Evolutionary conservation across 805 yeast species (phyloP), one percentile per base, ranked within the genome.

Genomic region (Saturnispora bothae): DNA sequence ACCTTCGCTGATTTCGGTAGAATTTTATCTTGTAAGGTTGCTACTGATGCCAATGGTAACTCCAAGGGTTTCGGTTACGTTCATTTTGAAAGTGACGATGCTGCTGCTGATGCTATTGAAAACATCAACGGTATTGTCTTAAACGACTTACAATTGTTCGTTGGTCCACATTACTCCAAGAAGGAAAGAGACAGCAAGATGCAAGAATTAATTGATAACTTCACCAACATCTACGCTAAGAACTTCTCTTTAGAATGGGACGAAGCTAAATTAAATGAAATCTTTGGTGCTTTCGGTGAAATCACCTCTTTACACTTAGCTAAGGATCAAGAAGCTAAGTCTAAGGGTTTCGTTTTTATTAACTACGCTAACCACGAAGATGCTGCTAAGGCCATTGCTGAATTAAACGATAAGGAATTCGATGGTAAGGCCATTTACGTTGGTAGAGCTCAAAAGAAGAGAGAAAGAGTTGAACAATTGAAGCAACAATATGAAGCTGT

Each of bases 381-480:
- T 51, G 98, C 98, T 50, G 76, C 71, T 53, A 76, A 76, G 67
- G 95, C 97, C 44, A 94, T 89, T 52, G 96, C 84, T 39, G 92
- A 71, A 56, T 76, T 89, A 63, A 83, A 92, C 68, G 95, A 81
- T 61, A 68, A 64, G 52, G 97, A 92, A 60, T 63, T 80, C 62
- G 77, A 76, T 55, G 94, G 92, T 57, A 84, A 83, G 70, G 75
- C 70, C 64, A 67, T 92, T 49, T 92, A 78, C 64, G 98, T 89
- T 57, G 96, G 96, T 57, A 85, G 98, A 68, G 98, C 98, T 53
- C 98, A 92, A 73, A 89, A 86, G 86, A 89, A 86, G 77, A 74
- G 83, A 66, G 98, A 92, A 76, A 88, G 98, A 73, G 66, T 79
- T 59, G 95, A 85, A 70, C 94, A 86, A 68, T 82, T 92, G 65